These are phyloP conservation scores for Letharia columbiana DNA, from an alignment of 495 filamentous ascomycete species.

Conservation along the genomic window DNA sequence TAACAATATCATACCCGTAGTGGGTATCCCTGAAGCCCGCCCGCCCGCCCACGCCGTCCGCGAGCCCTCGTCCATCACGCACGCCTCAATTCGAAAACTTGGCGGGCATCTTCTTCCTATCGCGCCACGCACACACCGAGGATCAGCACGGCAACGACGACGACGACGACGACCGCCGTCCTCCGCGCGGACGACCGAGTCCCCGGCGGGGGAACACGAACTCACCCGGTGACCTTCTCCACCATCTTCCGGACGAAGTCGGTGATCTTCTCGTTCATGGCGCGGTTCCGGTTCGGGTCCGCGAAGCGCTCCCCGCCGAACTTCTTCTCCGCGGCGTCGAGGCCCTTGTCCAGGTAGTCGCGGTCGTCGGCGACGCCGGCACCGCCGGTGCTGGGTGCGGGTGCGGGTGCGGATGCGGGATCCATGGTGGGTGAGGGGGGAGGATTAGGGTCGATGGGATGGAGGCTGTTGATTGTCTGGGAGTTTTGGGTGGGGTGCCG, in stretches of 20 bases:
- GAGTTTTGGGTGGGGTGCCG: not conserved
- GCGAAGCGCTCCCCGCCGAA: slow-evolving; percentile 13
- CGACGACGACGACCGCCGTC: not conserved
- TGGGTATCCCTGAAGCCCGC: not conserved
- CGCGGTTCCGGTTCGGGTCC: slow-evolving; percentile 20
- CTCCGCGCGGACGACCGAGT: too few relatives aligned
- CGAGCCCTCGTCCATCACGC: not conserved
- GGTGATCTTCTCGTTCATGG: slow-evolving; percentile 24
- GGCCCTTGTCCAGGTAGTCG: slow-evolving; percentile 23
- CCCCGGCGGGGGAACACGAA: not conserved
- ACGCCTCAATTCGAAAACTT: slow-evolving; percentile 19
- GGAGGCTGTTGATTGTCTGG: not conserved
- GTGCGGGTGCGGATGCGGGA: not conserved
- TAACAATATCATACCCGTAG: not conserved
- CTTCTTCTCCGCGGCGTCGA: slow-evolving; percentile 12
- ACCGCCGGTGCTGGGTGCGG: not conserved
- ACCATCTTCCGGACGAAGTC: slow-evolving; percentile 21
- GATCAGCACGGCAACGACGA: not conserved
- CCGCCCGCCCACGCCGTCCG: not conserved
- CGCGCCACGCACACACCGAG: not conserved
- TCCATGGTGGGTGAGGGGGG: slow-evolving; percentile 3
- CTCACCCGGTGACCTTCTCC: slow-evolving; percentile 22
- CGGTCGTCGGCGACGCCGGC: slow-evolving; percentile 10
- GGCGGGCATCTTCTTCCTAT: slow-evolving; percentile 18
- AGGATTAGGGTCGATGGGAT: not conserved